phyloP scores from a whole-genome alignment of 805 yeast species.

The Metahyphopichia silvanorum region DNA sequence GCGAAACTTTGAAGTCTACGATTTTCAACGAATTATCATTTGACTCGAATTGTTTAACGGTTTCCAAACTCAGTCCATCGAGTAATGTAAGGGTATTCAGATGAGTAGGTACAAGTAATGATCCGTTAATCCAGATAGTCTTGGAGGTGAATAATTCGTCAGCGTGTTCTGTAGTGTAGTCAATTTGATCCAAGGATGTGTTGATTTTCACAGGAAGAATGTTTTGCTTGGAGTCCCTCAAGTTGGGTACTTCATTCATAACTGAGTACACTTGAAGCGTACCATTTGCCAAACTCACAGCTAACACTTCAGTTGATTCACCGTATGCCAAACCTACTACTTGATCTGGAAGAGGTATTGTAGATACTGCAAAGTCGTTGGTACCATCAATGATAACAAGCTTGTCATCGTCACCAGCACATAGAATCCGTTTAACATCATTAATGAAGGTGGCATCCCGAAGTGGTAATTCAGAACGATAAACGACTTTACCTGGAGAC shows the following conservation, averaged over 20 bases:
- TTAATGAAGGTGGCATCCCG: slow-evolving; percentile 58
- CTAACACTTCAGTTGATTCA: slow-evolving; percentile 51
- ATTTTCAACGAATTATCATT: slow-evolving; percentile 24
- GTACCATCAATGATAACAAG: slow-evolving; percentile 45
- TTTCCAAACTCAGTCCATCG: slow-evolving; percentile 34
- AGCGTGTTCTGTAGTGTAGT: slow-evolving; percentile 39
- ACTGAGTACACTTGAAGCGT: slow-evolving; percentile 52
- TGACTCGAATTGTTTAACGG: slow-evolving; percentile 10
- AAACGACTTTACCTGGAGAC: slow-evolving; percentile 35
- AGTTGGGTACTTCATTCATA: slow-evolving; percentile 52
- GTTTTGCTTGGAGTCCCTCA: slow-evolving; percentile 42
- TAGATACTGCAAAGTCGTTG: slow-evolving; percentile 25
- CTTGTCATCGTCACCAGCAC: slow-evolving; percentile 68
- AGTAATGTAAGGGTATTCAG: slow-evolving; percentile 46
- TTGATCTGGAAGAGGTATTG: slow-evolving; percentile 49
- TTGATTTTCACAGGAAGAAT: slow-evolving; percentile 36
- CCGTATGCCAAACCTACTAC: slow-evolving; percentile 55
- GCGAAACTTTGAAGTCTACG: slow-evolving; percentile 57
- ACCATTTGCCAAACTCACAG: slow-evolving; percentile 61
- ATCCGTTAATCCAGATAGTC: slow-evolving; percentile 66
- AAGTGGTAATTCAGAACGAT: slow-evolving; percentile 43
- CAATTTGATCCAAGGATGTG: slow-evolving; percentile 31
- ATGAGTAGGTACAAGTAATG: slow-evolving; percentile 64
- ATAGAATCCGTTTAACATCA: slow-evolving; percentile 53
- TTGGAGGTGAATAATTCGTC: slow-evolving; percentile 49